Conservation (phyloP, 495 filamentous ascomycete genomes). For the Aspergillus cavernicola region DNA sequence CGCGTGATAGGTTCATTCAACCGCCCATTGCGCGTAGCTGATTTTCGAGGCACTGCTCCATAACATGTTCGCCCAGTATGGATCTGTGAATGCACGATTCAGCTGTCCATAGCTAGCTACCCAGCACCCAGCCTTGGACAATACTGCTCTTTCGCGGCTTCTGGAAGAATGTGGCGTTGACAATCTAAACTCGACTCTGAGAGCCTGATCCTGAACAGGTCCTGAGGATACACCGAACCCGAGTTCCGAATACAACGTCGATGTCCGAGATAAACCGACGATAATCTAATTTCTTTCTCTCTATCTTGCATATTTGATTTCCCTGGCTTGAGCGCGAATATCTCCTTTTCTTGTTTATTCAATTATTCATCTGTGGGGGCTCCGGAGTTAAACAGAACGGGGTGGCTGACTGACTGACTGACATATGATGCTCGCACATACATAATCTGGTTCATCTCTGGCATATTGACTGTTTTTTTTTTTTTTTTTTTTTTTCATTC, state of each 20-base stretch:
- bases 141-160: background rate
- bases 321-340: conserved; percentile 22
- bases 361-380: conserved; percentile 8
- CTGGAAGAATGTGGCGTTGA: background rate
- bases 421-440: conserved; percentile 15
- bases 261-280: background rate
- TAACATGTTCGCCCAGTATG: background rate
- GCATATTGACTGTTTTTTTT: conserved; percentile 3
- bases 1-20: too few relatives aligned
- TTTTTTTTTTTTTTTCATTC: too few relatives aligned
- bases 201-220: background rate
- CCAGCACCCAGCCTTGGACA: background rate
- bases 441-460: conserved; percentile 8
- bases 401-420: conserved; percentile 12
- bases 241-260: background rate
- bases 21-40: too few relatives aligned
- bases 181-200: background rate
- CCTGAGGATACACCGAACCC: background rate
- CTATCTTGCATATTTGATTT: conserved; percentile 26
- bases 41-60: too few relatives aligned
- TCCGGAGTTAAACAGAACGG: conserved; percentile 25
- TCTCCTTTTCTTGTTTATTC: conserved; percentile 6
- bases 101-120: background rate
- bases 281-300: conserved; percentile 7
- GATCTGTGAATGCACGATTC: too few relatives aligned